A percentile compares a stretch with the other conserved stretches of the same genome.
These are phyloP conservation scores for Neurospora intermedia DNA, from an alignment of 495 filamentous ascomycete species.

Conservation along the genomic window DNA sequence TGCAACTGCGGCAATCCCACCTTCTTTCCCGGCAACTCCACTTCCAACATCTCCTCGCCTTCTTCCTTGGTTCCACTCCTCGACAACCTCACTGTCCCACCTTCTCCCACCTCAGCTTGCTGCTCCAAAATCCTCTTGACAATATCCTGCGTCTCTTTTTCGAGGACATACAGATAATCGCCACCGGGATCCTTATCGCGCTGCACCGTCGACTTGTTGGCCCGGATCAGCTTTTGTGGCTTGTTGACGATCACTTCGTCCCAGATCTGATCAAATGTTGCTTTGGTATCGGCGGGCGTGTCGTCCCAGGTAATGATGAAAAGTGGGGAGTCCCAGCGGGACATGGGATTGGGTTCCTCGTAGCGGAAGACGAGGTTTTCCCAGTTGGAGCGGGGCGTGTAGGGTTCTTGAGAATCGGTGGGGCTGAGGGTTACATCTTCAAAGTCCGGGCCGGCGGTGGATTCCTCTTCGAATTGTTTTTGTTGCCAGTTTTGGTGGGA, in stretches of 20 bases:
- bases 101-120: constrained; percentile 55
- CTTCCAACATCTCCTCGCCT: constrained; percentile 27
- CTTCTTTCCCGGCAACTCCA: constrained; percentile 49
- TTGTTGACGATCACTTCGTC: constrained; percentile 53
- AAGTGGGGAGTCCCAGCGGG: constrained; percentile 86
- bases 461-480: neutral
- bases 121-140: constrained; percentile 63
- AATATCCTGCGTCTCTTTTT: constrained; percentile 74
- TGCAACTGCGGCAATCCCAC: constrained; percentile 69
- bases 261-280: constrained; percentile 53
- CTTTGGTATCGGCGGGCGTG: constrained; percentile 36
- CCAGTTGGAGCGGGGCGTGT: constrained; percentile 53
- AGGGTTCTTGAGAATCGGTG: constrained; percentile 30
- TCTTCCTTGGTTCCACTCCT: constrained; percentile 18
- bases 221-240: constrained; percentile 49
- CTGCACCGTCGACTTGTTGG: constrained; percentile 74
- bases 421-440: constrained; percentile 13
- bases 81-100: constrained; percentile 32
- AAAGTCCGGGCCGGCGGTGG: neutral
- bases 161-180: constrained; percentile 75
- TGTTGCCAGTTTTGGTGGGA: neutral
- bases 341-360: constrained; percentile 93
- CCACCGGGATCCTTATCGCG: constrained; percentile 50
- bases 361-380: constrained; percentile 92
- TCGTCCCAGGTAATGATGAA: constrained; percentile 85